Conservation (phyloP, 345 rosid species). For the Anacardium occidentale region DNA sequence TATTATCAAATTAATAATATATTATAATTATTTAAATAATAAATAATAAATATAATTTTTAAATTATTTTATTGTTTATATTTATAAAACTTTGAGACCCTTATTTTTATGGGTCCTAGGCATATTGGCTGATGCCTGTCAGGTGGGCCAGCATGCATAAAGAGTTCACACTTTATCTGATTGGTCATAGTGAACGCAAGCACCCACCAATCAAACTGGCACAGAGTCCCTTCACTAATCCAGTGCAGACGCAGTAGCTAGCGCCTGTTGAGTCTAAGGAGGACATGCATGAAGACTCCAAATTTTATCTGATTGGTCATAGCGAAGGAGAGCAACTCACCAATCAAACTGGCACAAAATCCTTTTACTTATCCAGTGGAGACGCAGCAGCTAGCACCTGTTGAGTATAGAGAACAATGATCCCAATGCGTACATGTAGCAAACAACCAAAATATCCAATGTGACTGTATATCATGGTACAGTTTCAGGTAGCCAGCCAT, state of each 20-base stretch:
- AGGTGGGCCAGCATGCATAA: no score
- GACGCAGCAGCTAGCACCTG: conserved; percentile 12
- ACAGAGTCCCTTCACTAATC: neutral
- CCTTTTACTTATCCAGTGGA: conserved; percentile 2
- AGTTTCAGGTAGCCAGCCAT: conserved; percentile 25
- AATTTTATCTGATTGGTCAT: neutral
- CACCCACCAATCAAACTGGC: conserved; percentile 16
- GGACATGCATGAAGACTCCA: neutral
- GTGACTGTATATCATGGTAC: neutral
- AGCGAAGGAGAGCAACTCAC: neutral
- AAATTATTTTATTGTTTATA: no score
- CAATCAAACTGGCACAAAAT: conserved; percentile 15
- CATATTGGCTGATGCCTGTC: no score
- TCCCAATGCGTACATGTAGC: neutral
- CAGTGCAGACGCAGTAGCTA: conserved; percentile 9
- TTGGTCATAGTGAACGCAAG: neutral
- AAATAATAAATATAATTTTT: no score
- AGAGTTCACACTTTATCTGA: neutral
- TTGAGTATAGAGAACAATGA: conserved; percentile 1
- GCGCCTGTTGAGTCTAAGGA: conserved; percentile 18
- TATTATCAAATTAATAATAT: no score
- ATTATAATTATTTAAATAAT: no score
- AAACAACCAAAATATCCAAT: neutral
- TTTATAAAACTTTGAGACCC: no score
- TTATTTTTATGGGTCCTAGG: no score